Base-by-base conservation (phyloP, 257 asterid species). In the Solanum chmielewskii region DNA sequence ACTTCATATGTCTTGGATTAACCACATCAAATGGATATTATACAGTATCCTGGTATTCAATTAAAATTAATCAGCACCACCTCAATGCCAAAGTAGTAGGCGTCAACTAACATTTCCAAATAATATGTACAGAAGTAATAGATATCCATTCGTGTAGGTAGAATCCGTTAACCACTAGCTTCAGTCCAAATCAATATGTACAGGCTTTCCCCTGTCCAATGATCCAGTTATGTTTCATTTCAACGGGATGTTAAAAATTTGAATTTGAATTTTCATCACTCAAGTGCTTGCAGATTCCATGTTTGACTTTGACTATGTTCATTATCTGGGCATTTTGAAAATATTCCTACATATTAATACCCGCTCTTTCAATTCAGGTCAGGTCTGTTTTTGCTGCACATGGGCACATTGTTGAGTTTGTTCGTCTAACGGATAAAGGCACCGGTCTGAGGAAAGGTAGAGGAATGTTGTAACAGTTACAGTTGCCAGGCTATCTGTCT, bases 401-500 rank as follows among this genome's bases (percentile, higher is more conserved):
- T 73, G 99, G 98, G 75, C 90, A 92, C 44, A 91, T 95, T 69
- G 20, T 94, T 45, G 99, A 97, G 93, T 89, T 94, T 91, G 91
- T 95, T 89, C 91, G 93, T 91, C 92, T 95, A 91, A 92, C 82
- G 93, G 98, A 96, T 89, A 97, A 95, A 91, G 11, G 90, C 90
- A 92, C 93, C 29, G 98, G 97, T 87, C 73, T 92, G 35, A 96
- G 92, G 90, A 96, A 91, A 91, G 99, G 98, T 94, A 92, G 74
- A 89, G 39, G 81, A 59, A 49, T 45, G 52, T 52, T 85, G 31
- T 86, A 31, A 66, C 66, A 29, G 20, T 81, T 81, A 64, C 84
- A 29, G 66, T 78, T 78, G 27, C 84, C 84, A 16, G 66, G 84
- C 16, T 49, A 78, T 78, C 84, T 45, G 42, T 23, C 66, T 78